phyloP scores from a whole-genome alignment of 371 early-diverging fungal genomes.

The Mucor mucedo region DNA sequence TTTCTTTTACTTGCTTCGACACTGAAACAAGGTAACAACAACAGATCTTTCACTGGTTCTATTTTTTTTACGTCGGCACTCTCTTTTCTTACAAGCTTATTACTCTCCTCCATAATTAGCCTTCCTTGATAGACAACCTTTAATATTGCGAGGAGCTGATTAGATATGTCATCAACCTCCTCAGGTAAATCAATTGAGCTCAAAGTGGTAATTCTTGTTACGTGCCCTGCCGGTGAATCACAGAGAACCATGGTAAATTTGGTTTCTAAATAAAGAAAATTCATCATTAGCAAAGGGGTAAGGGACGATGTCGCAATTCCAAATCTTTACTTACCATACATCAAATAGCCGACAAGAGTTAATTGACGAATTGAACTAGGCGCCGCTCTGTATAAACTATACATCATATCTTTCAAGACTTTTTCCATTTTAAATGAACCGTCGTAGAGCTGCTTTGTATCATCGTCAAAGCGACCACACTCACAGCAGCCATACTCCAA shows the following conservation, averaged over 20 bases:
- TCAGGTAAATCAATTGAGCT: conserved; percentile 17
- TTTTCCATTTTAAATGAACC: conserved; percentile 20
- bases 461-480: conserved; percentile 14
- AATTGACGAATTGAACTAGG: conserved; percentile 13
- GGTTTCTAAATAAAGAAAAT: conserved; percentile 18
- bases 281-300: conserved; percentile 10
- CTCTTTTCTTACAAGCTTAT: conserved; percentile 10
- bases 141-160: conserved; percentile 18
- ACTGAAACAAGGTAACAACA: conserved; percentile 17
- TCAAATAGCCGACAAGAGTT: conserved; percentile 11
- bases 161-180: conserved; percentile 14
- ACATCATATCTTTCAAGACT: conserved; percentile 18
- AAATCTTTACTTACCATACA: conserved; percentile 13
- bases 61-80: conserved; percentile 12
- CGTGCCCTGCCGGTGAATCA: conserved; percentile 14
- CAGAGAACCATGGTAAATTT: conserved; percentile 14
- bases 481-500: conserved; percentile 20
- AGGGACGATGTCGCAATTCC: conserved; percentile 11
- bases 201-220: conserved; percentile 15
- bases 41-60: conserved; percentile 11
- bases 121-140: conserved; percentile 9
- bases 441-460: conserved; percentile 10
- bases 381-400: conserved; percentile 14
- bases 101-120: conserved; percentile 13
- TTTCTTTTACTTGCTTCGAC: conserved; percentile 15